These are phyloP conservation scores for Carex cristatella DNA, from an alignment of 176 grass and related monocot species.

Conservation along the genomic window DNA sequence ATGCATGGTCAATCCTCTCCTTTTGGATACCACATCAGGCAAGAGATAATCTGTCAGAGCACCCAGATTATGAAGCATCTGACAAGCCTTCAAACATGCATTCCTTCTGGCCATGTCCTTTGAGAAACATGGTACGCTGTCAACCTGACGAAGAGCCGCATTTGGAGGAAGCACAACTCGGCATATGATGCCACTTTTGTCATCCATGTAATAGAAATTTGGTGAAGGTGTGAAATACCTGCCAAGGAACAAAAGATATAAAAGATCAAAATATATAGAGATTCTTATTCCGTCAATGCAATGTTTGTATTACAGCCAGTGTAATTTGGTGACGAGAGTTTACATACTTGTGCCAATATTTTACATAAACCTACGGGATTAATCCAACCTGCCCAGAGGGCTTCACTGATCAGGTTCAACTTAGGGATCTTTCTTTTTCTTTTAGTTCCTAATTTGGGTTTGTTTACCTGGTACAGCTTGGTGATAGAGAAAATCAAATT, in stretches of 20 bases:
- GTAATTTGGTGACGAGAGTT: neutral
- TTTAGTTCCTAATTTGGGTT: neutral
- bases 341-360: neutral
- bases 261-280: conserved; percentile 20
- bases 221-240: conserved; percentile 80
- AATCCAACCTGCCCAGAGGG: neutral
- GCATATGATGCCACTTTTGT: conserved; percentile 54
- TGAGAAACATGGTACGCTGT: conserved; percentile 50
- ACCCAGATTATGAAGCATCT: conserved; percentile 64
- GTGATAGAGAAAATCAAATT: neutral
- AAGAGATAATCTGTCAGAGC: conserved; percentile 95
- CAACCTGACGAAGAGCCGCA: conserved; percentile 70
- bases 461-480: neutral
- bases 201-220: conserved; percentile 59
- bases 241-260: conserved; percentile 20
- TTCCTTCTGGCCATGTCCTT: conserved; percentile 89
- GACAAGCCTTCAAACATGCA: conserved; percentile 77
- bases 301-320: neutral
- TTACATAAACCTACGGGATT: neutral
- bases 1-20: conserved; percentile 34
- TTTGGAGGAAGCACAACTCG: conserved; percentile 84
- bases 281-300: neutral
- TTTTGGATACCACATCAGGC: conserved; percentile 48
- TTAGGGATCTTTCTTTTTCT: neutral
- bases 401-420: neutral